Percentiles rank a stretch among this genome's conserved stretches.
phyloP scores from a whole-genome alignment of 2,329 filamentous ascomycete genomes.

The Cryphonectria parasitica region DNA sequence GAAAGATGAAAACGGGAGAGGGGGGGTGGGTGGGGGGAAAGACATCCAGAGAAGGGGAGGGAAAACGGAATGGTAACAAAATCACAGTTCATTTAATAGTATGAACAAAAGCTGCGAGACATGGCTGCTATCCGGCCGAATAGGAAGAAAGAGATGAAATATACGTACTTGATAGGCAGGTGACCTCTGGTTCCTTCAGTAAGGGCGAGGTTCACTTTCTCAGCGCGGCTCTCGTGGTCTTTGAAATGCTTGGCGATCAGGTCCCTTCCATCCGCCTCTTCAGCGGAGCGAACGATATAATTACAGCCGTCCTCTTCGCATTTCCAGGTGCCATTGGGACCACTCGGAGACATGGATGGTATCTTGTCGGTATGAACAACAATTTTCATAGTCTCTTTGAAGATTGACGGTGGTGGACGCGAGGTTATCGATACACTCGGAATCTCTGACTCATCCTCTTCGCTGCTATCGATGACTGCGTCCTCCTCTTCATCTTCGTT shows the following conservation, averaged over 20 bases:
- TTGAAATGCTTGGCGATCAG: slow-evolving; percentile 65
- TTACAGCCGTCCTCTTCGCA: slow-evolving; percentile 68
- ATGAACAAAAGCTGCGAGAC: neutral
- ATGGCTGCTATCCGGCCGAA: neutral
- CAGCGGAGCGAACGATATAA: slow-evolving; percentile 66
- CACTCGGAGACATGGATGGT: slow-evolving; percentile 53
- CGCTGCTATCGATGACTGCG: slow-evolving; percentile 31
- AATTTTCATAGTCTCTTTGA: slow-evolving; percentile 43
- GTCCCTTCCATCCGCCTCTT: slow-evolving; percentile 56
- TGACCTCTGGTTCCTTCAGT: slow-evolving; percentile 59
- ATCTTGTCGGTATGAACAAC: slow-evolving; percentile 54
- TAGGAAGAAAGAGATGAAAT: slow-evolving; percentile 33
- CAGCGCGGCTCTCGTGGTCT: slow-evolving; percentile 60
- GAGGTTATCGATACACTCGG: slow-evolving; percentile 15
- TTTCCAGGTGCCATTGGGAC: slow-evolving; percentile 66
- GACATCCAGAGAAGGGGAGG: neutral
- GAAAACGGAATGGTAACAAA: too few relatives aligned
- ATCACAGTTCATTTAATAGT: neutral
- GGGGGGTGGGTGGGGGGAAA: too few relatives aligned
- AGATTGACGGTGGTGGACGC: slow-evolving; percentile 30
- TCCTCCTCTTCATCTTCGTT: slow-evolving; percentile 20
- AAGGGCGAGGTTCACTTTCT: slow-evolving; percentile 56
- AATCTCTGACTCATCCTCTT: slow-evolving; percentile 19
- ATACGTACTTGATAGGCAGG: slow-evolving; percentile 59
- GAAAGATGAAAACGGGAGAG: too few relatives aligned